phyloP scores from a whole-genome alignment of 441 rosid genomes.

The Aleurites moluccanus region DNA sequence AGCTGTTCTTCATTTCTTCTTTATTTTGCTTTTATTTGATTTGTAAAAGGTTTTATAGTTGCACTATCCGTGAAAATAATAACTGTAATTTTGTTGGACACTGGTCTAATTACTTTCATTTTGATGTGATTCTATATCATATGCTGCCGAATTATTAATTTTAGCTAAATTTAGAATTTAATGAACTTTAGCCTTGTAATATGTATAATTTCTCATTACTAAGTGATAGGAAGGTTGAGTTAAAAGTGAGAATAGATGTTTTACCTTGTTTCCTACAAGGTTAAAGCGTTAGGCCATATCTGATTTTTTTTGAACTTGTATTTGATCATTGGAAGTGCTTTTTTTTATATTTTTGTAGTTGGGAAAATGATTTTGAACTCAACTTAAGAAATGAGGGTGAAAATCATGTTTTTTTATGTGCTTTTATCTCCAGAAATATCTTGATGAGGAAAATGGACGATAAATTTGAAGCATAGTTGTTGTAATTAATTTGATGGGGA shows the following conservation, averaged over 20 bases:
- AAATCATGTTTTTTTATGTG: background rate
- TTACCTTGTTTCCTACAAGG: background rate
- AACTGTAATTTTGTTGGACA: background rate
- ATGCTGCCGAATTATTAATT: background rate
- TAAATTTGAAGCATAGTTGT: conserved; percentile 2
- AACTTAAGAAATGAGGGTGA: background rate
- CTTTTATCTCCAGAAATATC: background rate
- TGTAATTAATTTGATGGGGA: conserved; percentile 15
- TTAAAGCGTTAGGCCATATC: background rate
- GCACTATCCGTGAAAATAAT: background rate
- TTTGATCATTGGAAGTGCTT: background rate
- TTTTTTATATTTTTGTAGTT: background rate
- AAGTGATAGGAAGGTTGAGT: background rate
- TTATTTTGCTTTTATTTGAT: background rate
- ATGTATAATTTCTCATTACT: background rate
- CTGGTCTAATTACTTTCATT: background rate
- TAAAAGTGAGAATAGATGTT: too few relatives aligned
- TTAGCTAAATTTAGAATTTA: background rate
- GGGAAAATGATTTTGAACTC: background rate
- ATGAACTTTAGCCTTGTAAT: background rate
- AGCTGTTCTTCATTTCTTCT: background rate
- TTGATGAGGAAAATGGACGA: conserved; percentile 3
- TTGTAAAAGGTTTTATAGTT: background rate
- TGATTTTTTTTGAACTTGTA: background rate
- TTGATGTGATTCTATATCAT: background rate